Base-by-base conservation (phyloP, 495 filamentous ascomycete genomes). In the Venustampulla echinocandica region DNA sequence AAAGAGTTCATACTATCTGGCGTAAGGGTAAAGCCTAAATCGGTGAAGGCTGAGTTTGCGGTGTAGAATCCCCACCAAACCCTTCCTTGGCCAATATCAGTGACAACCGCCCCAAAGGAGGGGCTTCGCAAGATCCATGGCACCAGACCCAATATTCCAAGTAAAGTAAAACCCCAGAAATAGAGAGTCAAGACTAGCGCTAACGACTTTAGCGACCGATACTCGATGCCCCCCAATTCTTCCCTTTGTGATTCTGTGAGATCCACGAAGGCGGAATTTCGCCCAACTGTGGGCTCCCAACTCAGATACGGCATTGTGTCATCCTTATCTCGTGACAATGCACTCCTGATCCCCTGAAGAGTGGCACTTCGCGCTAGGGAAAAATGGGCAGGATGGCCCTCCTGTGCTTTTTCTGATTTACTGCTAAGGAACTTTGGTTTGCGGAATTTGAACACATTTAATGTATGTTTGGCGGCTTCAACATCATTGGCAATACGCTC, bases 21-120 rank as follows among this genome's bases (percentile, higher is more conserved):
- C 0, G 88, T 96, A 35, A 97, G 66, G 1, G 87, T 87, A 51
- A 80, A 90, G 7, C 85, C 85, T 20, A 96, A 64, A 63, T 98
- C 88, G 54, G 88, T 94, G 65, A 98, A 95, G 11, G 86, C 69
- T 33, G 90, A 93, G 18, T 71, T 81, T 13, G 87, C 55, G 2
- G 87, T 93, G 68, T 87, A 98, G 48, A 96, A 79, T 3, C 74
- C 88, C 89, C 90, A 97, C 90, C 90, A 97, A 0, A 74, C 72
- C 27, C 79, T 76, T 51, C 69, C 80, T 55, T 82, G 64, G 3
- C 81, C 84, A 55, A 65, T 72, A 2, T 47, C 61, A 3, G 69
- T 67, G n/a, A 95, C 75, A 30, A 86, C 54, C 17, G 66, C 43
- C 1, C 78, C 78, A 63, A 81, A 83, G 9, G 58, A 63, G 3